A percentile compares a stretch with the other conserved stretches of the same genome.
Conservation (phyloP, 495 filamentous ascomycete genomes). For the Viridothelium virens region DNA sequence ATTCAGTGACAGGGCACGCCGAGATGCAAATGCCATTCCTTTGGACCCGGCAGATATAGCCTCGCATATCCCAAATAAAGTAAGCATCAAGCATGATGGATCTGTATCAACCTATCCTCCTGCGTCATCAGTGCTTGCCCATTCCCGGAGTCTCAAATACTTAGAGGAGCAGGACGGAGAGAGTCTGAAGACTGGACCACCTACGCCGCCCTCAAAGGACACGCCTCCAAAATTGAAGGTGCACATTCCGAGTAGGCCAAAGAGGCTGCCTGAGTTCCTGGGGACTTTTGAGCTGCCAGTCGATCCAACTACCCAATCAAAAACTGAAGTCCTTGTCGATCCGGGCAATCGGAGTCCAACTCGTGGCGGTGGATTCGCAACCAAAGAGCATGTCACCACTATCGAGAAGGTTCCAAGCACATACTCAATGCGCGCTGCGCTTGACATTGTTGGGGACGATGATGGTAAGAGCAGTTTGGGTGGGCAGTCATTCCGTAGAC, state of each 20-base stretch:
- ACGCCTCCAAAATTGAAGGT: slow-evolving; percentile 24
- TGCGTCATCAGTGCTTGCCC: slow-evolving; percentile 15
- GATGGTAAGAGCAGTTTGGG: not conserved
- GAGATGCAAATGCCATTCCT: not conserved
- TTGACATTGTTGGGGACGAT: slow-evolving; percentile 13
- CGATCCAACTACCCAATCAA: not conserved
- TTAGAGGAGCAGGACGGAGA: slow-evolving; percentile 14
- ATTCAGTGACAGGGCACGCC: slow-evolving; percentile 7
- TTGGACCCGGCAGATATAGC: slow-evolving; percentile 3
- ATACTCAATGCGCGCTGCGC: slow-evolving; percentile 16
- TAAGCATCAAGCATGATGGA: not conserved
- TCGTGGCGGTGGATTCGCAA: slow-evolving; percentile 15
- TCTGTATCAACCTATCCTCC: not conserved
- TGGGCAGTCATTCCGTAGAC: not conserved
- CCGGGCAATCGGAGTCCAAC: slow-evolving; percentile 16
- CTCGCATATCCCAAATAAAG: slow-evolving; percentile 1
- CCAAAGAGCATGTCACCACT: slow-evolving; percentile 17
- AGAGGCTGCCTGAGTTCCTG: not conserved
- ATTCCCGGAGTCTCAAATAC: slow-evolving; percentile 24
- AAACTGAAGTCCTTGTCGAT: slow-evolving; percentile 1
- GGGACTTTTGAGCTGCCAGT: not conserved
- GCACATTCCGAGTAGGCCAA: not conserved
- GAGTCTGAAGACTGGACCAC: slow-evolving; percentile 15
- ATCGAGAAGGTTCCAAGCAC: slow-evolving; percentile 18
- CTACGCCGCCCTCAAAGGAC: slow-evolving; percentile 27